Evolutionary conservation across 192 early-diverging fungal genomes (phyloP).

Genomic region (Chytriomyces sp.): DNA sequence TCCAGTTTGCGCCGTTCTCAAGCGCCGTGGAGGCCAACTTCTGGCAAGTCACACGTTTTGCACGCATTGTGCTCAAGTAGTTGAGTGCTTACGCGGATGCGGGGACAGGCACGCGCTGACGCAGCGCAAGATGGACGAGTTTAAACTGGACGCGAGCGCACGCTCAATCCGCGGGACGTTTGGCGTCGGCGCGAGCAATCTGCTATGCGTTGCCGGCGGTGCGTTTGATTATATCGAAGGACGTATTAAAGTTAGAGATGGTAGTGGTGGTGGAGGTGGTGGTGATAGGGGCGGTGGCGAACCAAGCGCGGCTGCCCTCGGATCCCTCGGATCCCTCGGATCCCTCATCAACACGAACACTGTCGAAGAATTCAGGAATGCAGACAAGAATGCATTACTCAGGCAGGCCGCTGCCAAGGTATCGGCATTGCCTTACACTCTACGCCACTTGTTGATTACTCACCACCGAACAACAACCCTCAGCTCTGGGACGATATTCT

Average conservation of each 20-base stretch:
- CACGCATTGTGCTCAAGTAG: not conserved
- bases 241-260: too few species aligned
- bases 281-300: too few species aligned
- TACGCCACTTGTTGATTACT: not conserved
- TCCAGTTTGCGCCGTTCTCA: slow-evolving; percentile 84
- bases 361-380: slow-evolving; percentile 83
- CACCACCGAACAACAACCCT: not conserved
- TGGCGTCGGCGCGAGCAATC: slow-evolving; percentile 53
- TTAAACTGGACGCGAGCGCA: slow-evolving; percentile 67
- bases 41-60: slow-evolving; percentile 60
- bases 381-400: slow-evolving; percentile 77
- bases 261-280: too few species aligned
- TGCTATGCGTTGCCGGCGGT: slow-evolving; percentile 60
- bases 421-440: not conserved
- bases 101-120: slow-evolving; percentile 58
- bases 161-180: slow-evolving; percentile 17
- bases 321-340: slow-evolving; percentile 55
- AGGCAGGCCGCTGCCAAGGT: slow-evolving; percentile 60
- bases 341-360: slow-evolving; percentile 90
- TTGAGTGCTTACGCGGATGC: not conserved
- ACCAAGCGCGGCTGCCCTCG: slow-evolving; percentile 26
- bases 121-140: slow-evolving; percentile 80
- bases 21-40: slow-evolving; percentile 88
- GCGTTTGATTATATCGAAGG: too few species aligned
- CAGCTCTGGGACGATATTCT: slow-evolving; percentile 75